Evolutionary conservation across 352 stramenopile species (phyloP).

Genomic region (Pythium myriotylum): DNA sequence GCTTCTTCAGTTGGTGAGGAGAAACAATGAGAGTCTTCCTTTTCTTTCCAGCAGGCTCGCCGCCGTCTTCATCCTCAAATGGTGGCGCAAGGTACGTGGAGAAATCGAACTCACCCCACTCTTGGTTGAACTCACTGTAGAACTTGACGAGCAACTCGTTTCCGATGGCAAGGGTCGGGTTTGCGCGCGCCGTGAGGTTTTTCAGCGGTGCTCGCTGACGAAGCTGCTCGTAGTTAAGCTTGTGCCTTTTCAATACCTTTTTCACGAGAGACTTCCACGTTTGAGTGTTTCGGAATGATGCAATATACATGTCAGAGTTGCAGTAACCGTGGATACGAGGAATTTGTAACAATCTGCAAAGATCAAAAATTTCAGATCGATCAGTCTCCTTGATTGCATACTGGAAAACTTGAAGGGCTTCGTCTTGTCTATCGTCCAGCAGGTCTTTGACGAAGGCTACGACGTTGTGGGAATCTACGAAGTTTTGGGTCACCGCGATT

Average conservation of each 20-base stretch:
- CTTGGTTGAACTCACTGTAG: constrained; percentile 83
- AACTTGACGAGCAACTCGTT: constrained; percentile 74
- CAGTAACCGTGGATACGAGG: constrained; percentile 60
- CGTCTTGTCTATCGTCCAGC: constrained; percentile 60
- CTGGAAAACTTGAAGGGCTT: constrained; percentile 58
- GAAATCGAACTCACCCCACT: constrained; percentile 82
- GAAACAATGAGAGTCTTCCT: constrained; percentile 44
- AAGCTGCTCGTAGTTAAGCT: constrained; percentile 21
- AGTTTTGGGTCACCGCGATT: constrained; percentile 97
- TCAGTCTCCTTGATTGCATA: constrained; percentile 39
- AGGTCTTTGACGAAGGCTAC: constrained; percentile 75
- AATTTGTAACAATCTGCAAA: constrained; percentile 68
- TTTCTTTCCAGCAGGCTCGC: constrained; percentile 38
- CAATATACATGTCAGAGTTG: constrained; percentile 59
- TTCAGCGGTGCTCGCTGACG: constrained; percentile 46
- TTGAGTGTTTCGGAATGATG: constrained; percentile 57
- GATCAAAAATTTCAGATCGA: constrained; percentile 62
- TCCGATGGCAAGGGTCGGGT: constrained; percentile 75
- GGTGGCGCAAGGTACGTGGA: constrained; percentile 62
- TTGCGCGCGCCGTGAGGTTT: constrained; percentile 73
- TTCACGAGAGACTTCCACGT: constrained; percentile 64
- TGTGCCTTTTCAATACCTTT: constrained; percentile 57
- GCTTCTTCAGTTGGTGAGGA: constrained; percentile 52
- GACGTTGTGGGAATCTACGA: constrained; percentile 87
- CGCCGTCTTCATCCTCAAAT: constrained; percentile 30